Base-by-base conservation (phyloP, 441 rosid species). In the Euphorbia corollata region DNA sequence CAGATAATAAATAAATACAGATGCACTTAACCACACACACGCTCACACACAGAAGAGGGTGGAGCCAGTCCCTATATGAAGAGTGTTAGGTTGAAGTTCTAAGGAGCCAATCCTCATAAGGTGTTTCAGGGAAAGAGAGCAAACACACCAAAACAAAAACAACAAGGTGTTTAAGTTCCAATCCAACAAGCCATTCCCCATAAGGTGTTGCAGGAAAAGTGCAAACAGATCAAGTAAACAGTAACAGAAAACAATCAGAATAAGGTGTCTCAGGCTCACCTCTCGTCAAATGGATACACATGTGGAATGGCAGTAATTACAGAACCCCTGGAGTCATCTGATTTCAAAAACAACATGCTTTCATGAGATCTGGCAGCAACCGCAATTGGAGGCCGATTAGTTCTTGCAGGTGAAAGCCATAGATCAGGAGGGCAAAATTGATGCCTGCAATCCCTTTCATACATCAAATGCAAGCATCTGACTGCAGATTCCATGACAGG, bases 381-480 rank as follows among this genome's bases (percentile, higher is more conserved):
- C 56, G 92, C 96, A 78, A 94, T 85, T 59, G 98, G 90, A 57
- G 93, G 97, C 59, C 96, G 82, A 76, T 74, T 88, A 73, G 71
- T 82, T 78, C 78, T 87, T 67, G 89, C 98, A 74, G 99, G 98
- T 61, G 99, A 95, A 73, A 95, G 91, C 99, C 99, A 95, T 81
- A 95, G 75, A 75, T 71, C 71, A 65, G 97, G 79, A 24, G 98
- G 92, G 70, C 98, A 91, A 77, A 91, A 95, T 65, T 74, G 86
- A 77, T 84, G 98, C 75, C 98, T 82, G 79, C 99, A 91, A 82
- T 94, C 96, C 76, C 98, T 90, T 80, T 91, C 99, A 79, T 95
- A 95, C 74, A 95, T 75, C 79, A 90, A 77, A 82, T 95, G 98
- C 89, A 95, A 74, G 80, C 99, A 95, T 82, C 87, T 84, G 73